Base-by-base conservation (phyloP, 1,139 yeast species). In the Williopsis jadinii region DNA sequence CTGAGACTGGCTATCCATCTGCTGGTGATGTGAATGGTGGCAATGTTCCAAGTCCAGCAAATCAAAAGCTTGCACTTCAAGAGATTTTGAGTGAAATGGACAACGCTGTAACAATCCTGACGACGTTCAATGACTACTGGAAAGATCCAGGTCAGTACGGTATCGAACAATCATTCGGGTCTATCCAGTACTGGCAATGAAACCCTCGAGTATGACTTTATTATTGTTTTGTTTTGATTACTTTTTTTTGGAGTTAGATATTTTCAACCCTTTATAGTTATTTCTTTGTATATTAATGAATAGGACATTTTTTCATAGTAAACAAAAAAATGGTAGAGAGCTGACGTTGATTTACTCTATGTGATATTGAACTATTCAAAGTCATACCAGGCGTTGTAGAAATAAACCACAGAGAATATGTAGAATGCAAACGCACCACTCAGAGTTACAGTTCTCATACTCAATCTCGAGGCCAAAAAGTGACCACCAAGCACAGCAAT, bases 1-100 rank as follows among this genome's bases (percentile, higher is more conserved):
- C 95, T 12, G 97, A 88, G 64, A 86, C 96, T 5, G 97, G 97
- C 32, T 88, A 85, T 61, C 97, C 97, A 49, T 77, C 81, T 50
- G 66, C 70, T 35, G 97, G 97, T 52, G 60, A 61, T 45, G 66
- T 70, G 42, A 79, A 85, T 56, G 96, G 96, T 43, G 64, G 64
- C 38, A 84, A 88, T 53, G 75, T 78, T 29, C 97, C 97, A 43
- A 63, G 79, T 31, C 58, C 64, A 3, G 84, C 60, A 9, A 87
- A 87, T 64, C 97, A 88, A 67, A 59, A 63, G 44, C 67, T 69
- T 41, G 96, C 96, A 9, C 71, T 88, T 42, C 62, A 70, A 45
- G 64, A 77, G 28, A 77, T 85, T 35, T 63, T 86, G 39, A 66
- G 74, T 26, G 72, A 68, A 36, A 65, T 81, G 39, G 50, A 61